phyloP scores from a whole-genome alignment of 306 rosid species.

The Arachis hypogaea region DNA sequence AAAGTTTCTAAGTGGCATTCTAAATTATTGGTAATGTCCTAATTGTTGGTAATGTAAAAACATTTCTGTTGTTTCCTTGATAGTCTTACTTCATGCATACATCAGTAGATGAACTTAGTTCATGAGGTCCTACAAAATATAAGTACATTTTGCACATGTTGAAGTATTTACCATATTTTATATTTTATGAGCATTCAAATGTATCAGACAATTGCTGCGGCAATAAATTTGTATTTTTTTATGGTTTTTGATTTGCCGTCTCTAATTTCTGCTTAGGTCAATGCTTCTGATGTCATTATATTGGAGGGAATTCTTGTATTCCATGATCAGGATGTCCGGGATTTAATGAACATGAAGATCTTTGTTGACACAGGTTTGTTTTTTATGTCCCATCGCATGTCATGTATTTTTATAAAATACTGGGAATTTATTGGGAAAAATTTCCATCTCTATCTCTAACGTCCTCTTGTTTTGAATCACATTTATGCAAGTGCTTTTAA shows the following conservation, averaged over 20 bases:
- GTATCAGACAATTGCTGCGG: slow-evolving; percentile 12
- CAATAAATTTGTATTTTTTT: neutral
- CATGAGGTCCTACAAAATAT: slow-evolving; percentile 6
- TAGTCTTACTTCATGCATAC: neutral
- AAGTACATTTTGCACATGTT: slow-evolving; percentile 1
- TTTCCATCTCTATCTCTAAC: slow-evolving; percentile 3
- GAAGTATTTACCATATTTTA: neutral
- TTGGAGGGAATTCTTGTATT: slow-evolving; percentile 97
- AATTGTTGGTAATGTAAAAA: neutral
- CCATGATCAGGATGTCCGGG: slow-evolving; percentile 90
- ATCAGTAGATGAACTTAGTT: neutral
- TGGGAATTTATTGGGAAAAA: slow-evolving; percentile 7
- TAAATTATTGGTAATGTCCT: no score
- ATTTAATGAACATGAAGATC: slow-evolving; percentile 95
- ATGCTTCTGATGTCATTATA: slow-evolving; percentile 95
- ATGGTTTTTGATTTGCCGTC: slow-evolving; percentile 25
- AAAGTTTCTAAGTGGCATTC: no score
- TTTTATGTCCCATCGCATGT: slow-evolving; percentile 16
- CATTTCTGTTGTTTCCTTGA: slow-evolving; percentile 12
- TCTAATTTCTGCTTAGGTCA: slow-evolving; percentile 62
- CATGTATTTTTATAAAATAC: neutral
- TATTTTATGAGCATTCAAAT: slow-evolving; percentile 27
- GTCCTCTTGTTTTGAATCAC: slow-evolving; percentile 24
- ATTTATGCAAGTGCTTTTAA: slow-evolving; percentile 10
- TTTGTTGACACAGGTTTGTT: slow-evolving; percentile 90